Base-by-base conservation (phyloP, 2,329 filamentous ascomycete species). In the Emergomyces africanus region DNA sequence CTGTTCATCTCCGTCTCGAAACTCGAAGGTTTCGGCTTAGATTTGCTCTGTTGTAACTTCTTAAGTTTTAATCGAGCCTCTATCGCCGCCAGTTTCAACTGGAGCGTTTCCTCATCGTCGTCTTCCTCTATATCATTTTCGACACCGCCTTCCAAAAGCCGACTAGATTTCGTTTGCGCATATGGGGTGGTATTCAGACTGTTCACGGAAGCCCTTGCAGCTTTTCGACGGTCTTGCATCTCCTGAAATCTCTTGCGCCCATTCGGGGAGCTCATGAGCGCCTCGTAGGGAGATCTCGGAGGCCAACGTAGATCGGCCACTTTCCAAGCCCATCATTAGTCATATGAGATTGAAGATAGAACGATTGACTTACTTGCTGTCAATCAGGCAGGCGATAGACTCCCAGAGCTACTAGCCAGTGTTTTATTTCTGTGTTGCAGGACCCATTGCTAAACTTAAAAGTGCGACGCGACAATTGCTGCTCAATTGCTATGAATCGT, bases 1-100 rank as follows among this genome's bases (percentile, higher is more conserved):
- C 61, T 66, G n/a, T 67, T 65, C 15, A 66, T 62, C 18, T 67
- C 63, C 0, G 64, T 63, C 12, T 61, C 64, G 35, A 67, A 64
- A 55, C 68, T 66, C 12, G 60, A 25, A 2, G 33, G 46, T 33
- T 70, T 67, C 55, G 78, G 74, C 68, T 79, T 83, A 28, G 68
- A 68, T 61, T 71, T 82, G 73, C 68, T 77, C 63, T 85, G 86
- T 70, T 94, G 88, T 15, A 97, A 76, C 68, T 87, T 90, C 73
- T 96, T 97, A 64, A 97, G 74, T 72, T 87, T 94, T 57, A 97
- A 75, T 61, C 87, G 86, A 6, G 91, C 90, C 72, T 97, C 86
- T 60, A 99, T 95, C 59, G 89, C 90, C 64, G 91, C 85, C 5
- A 97, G 77, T 70, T 95, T 86, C 62, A 99, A 76, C 68, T 95